Percentiles rank a stretch among this genome's conserved stretches.
Evolutionary conservation across 2,329 filamentous ascomycete genomes (phyloP).

Genomic region (Ascochyta pisi): DNA sequence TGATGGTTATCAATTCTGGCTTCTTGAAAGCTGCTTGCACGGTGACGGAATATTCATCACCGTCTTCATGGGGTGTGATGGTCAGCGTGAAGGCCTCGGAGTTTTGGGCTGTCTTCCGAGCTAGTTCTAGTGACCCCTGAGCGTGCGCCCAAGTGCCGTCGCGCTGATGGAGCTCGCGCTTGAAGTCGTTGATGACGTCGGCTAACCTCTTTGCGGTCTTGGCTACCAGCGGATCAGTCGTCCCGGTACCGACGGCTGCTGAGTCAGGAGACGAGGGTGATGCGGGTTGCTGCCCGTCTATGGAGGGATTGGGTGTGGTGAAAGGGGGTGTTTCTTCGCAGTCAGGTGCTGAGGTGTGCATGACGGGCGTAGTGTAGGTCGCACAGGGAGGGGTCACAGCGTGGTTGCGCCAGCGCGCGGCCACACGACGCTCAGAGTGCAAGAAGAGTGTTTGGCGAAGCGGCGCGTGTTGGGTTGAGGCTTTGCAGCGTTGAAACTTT

Average conservation of each 20-base stretch:
- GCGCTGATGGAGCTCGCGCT: slow-evolving; percentile 30
- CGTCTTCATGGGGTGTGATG: slow-evolving; percentile 17
- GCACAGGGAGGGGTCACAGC: slow-evolving; percentile 12
- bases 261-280: slow-evolving; percentile 11
- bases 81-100: slow-evolving; percentile 5
- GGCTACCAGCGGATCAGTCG: slow-evolving; percentile 28
- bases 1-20: slow-evolving; percentile 1
- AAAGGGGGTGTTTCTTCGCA: slow-evolving; percentile 12
- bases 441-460: not conserved
- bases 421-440: not conserved
- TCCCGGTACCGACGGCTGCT: slow-evolving; percentile 1
- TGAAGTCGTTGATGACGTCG: slow-evolving; percentile 37
- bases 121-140: slow-evolving; percentile 25
- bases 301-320: slow-evolving; percentile 4
- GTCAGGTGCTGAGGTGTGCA: slow-evolving; percentile 20
- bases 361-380: slow-evolving; percentile 5
- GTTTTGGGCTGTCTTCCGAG: slow-evolving; percentile 2
- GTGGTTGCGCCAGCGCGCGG: not conserved
- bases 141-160: slow-evolving; percentile 23
- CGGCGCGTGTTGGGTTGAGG: not conserved
- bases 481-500: slow-evolving; percentile 4
- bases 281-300: slow-evolving; percentile 3
- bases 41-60: slow-evolving; percentile 26
- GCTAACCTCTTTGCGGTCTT: slow-evolving; percentile 27
- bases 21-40: slow-evolving; percentile 20